Conservation (phyloP, 352 stramenopile species). For the Elongisporangium senticosum region DNA sequence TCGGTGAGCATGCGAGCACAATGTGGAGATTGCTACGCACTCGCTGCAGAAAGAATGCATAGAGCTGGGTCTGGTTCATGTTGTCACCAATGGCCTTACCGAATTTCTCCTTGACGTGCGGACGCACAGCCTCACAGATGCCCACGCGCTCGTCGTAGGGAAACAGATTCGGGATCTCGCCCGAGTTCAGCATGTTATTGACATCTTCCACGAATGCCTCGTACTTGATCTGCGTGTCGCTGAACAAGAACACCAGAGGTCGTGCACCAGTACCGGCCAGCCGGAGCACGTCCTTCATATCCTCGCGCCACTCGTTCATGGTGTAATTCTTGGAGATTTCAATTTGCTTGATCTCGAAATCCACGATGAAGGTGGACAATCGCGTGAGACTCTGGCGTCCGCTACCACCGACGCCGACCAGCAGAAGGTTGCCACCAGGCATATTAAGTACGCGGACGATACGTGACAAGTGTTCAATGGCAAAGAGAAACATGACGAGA, state of each 20-base stretch:
- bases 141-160: constrained; percentile 88
- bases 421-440: constrained; percentile 89
- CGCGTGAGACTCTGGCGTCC: constrained; percentile 90
- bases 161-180: constrained; percentile 95
- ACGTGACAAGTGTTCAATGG: constrained; percentile 92
- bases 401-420: constrained; percentile 92
- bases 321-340: constrained; percentile 95
- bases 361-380: constrained; percentile 90
- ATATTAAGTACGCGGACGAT: constrained; percentile 93
- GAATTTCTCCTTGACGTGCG: constrained; percentile 89
- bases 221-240: constrained; percentile 95
- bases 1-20: constrained; percentile 92
- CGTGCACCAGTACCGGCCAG: constrained; percentile 80
- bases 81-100: constrained; percentile 88
- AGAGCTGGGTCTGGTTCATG: constrained; percentile 89
- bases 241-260: constrained; percentile 93
- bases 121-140: constrained; percentile 87
- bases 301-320: constrained; percentile 92
- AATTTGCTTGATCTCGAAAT: constrained; percentile 92
- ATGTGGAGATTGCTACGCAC: constrained; percentile 92
- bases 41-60: constrained; percentile 91
- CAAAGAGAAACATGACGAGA: constrained; percentile 95
- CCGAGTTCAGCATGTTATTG: constrained; percentile 95
- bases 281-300: constrained; percentile 92
- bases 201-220: constrained; percentile 96